Base-by-base conservation (phyloP, 2,329 filamentous ascomycete species). In the Xylariomycetidae sp. region DNA sequence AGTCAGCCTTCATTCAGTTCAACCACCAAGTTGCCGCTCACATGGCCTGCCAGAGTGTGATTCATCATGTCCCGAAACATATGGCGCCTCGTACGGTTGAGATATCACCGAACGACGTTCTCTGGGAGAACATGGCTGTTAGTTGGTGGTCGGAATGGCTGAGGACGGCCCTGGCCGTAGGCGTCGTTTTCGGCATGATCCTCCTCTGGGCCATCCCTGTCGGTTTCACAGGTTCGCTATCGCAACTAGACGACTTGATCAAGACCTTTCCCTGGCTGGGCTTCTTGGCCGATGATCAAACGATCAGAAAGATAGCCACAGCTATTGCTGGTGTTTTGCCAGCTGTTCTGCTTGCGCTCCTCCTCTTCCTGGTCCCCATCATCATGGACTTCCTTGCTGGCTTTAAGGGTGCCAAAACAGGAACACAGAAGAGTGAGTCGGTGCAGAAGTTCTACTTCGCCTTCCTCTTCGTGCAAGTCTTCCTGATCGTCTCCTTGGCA, bases 81-180 rank as follows among this genome's bases (percentile, higher is more conserved):
- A 98, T 98, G 92, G 75, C 86, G 1, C 92, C 92, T 1, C 78
- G 92, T 18, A 74, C 85, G 25, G 84, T 95, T n/a, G 92, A 98
- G 55, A 88, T 98, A 29, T 87, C 88, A 6, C 92, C 92, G 1
- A 81, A 82, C 26, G 89, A 96, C 54, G 87, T 98, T 7, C 73
- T 93, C 25, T 98, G 92, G 92, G 86, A 93, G 45, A 98, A 98
- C 54, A 90, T 98, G 81, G 89, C 87, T 1, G 83, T 95, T 48
- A 79, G 74, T 34, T 96, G 92, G 90, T 96, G 89, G 88, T 81
- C 90, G 42, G 75, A 82, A 36, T 95, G 90, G 70, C 52, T 87
- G 19, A 76, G 87, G 18, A 79, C 79, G 2, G 72, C 67, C 22
- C 56, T 82, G 7, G 81, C 90, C 9, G 63, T 86, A 19, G 59